Evolutionary conservation across 2,329 filamentous ascomycete species (phyloP).

Genomic region (Exophiala dermatitidis): DNA sequence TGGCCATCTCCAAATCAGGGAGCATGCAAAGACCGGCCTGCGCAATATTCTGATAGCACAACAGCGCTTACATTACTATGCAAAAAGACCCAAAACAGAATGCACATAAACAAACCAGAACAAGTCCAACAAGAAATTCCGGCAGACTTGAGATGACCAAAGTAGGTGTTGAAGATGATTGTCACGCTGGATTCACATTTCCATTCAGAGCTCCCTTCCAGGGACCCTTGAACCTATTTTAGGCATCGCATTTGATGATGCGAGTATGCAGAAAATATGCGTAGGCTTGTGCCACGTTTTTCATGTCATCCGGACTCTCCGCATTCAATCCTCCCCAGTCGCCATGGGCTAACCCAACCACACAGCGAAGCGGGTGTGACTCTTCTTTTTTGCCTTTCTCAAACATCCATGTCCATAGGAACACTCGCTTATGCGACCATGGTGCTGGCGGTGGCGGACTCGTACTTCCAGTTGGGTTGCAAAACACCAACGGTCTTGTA

Average conservation of each 20-base stretch:
- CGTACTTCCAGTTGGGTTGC: constrained; percentile 96
- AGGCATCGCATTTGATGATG: background rate
- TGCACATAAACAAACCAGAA: background rate
- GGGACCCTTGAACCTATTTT: background rate
- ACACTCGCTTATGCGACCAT: constrained; percentile 66
- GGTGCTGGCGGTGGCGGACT: constrained; percentile 92
- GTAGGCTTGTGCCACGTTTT: background rate
- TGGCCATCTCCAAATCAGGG: too few species aligned
- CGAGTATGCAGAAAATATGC: background rate
- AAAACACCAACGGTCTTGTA: constrained; percentile 90
- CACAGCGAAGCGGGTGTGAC: background rate
- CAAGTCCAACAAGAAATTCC: background rate
- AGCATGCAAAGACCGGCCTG: too few species aligned
- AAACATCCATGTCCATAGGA: background rate
- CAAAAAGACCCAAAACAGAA: too few species aligned
- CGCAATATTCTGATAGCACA: too few species aligned
- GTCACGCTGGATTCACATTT: background rate
- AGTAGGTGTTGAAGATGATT: background rate
- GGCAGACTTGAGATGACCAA: too few species aligned
- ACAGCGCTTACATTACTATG: too few species aligned
- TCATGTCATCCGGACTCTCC: background rate
- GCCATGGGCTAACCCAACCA: background rate
- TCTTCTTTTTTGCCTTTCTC: background rate
- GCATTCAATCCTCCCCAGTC: background rate
- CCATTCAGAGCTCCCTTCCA: background rate